These are phyloP conservation scores for Penicillium corylophilum DNA, from an alignment of 2,329 filamentous ascomycete genomes.

Conservation along the genomic window DNA sequence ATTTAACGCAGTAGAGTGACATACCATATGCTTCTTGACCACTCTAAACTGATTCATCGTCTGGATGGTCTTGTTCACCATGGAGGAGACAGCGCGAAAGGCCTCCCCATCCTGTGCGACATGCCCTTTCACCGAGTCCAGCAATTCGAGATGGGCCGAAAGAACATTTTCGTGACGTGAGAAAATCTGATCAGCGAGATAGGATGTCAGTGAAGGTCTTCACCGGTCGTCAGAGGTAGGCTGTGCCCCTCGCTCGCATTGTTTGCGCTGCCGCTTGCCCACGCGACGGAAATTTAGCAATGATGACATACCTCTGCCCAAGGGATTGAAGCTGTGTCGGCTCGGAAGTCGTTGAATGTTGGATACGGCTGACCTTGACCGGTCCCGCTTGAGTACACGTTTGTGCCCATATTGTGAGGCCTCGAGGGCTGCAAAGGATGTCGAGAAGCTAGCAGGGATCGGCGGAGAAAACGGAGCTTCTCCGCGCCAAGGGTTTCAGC, in stretches of 20 bases:
- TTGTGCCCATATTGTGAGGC: neutral
- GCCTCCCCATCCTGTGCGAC: constrained; percentile 28
- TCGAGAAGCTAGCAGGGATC: constrained; percentile 13
- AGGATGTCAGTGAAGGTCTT: neutral
- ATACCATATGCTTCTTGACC: constrained; percentile 37
- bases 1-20: constrained; percentile 3
- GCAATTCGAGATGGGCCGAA: constrained; percentile 39
- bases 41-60: constrained; percentile 39
- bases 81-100: constrained; percentile 32
- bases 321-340: constrained; percentile 6
- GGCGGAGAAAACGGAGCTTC: constrained; percentile 16
- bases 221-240: neutral
- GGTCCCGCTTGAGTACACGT: neutral
- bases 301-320: constrained; percentile 25
- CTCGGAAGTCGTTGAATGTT: neutral
- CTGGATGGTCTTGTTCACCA: constrained; percentile 41
- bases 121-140: constrained; percentile 35
- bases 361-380: neutral
- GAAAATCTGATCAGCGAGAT: constrained; percentile 32
- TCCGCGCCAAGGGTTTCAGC: constrained; percentile 23
- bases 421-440: neutral
- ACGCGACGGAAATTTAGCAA: constrained; percentile 1
- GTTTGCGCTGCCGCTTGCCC: constrained; percentile 1
- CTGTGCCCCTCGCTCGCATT: neutral
- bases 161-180: constrained; percentile 42